Evolutionary conservation across 2,329 filamentous ascomycete genomes (phyloP).

Genomic region (Talaromyces sp.): DNA sequence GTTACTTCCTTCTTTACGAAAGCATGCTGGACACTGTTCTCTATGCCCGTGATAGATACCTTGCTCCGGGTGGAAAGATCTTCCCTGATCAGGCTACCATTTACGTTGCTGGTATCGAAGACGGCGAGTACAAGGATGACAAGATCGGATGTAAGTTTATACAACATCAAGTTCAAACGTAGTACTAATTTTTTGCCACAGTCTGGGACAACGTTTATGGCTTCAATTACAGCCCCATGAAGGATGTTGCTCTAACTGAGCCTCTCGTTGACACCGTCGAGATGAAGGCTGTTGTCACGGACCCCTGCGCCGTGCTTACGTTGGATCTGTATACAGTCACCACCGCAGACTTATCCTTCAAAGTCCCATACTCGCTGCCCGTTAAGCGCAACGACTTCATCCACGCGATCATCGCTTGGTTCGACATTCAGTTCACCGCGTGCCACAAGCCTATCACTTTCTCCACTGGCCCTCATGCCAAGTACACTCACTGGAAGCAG

Average conservation of each 20-base stretch:
- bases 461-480: conserved; percentile 94
- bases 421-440: conserved; percentile 96
- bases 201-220: conserved; percentile 99
- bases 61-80: conserved; percentile 82
- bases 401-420: conserved; percentile 96
- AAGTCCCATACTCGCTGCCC: conserved; percentile 69
- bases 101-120: conserved; percentile 94
- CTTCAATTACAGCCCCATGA: conserved; percentile 93
- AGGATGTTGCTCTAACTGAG: conserved; percentile 88
- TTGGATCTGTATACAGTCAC: conserved; percentile 93
- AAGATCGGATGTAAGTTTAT: conserved; percentile 89
- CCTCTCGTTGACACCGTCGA: conserved; percentile 97
- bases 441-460: conserved; percentile 98
- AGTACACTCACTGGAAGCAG: conserved; percentile 99
- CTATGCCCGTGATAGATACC: conserved; percentile 90
- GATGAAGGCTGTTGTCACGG: conserved; percentile 92
- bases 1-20: conserved; percentile 98
- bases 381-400: conserved; percentile 88
- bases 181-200: conserved; percentile 43
- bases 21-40: conserved; percentile 98
- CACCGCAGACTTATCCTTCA: conserved; percentile 78
- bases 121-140: conserved; percentile 99
- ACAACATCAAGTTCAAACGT: not conserved
- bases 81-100: conserved; percentile 99
- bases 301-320: conserved; percentile 78